phyloP scores from a whole-genome alignment of 2,329 filamentous ascomycete genomes.

The Thelonectria rubi region DNA sequence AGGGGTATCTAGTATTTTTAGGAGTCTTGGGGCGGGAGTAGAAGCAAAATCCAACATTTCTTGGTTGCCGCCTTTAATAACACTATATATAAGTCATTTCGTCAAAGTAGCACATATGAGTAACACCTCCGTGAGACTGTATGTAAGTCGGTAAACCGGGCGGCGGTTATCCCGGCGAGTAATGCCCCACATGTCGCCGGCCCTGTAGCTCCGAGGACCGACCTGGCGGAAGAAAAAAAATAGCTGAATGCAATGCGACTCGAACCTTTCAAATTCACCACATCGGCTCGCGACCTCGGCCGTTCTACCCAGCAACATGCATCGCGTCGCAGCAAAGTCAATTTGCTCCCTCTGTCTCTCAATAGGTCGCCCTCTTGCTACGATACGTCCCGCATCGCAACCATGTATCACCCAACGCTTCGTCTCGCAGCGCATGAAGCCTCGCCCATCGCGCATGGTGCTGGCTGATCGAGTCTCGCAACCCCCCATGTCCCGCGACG shows the following conservation, averaged over 20 bases:
- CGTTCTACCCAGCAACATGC: slow-evolving; percentile 31
- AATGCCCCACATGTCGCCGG: background rate
- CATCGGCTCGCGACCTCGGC: slow-evolving; percentile 8
- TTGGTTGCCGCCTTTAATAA: too few species aligned
- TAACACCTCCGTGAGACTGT: background rate
- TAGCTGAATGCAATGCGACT: background rate
- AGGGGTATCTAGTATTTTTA: too few species aligned
- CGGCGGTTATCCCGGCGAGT: background rate
- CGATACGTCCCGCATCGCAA: slow-evolving; percentile 34
- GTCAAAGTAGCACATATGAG: too few species aligned
- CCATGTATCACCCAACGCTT: slow-evolving; percentile 50
- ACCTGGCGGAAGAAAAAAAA: background rate
- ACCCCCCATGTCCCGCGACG: slow-evolving; percentile 47
- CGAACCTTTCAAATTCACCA: slow-evolving; percentile 13
- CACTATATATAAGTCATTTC: too few species aligned
- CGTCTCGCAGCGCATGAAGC: slow-evolving; percentile 47
- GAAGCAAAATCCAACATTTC: too few species aligned
- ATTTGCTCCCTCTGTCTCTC: slow-evolving; percentile 40
- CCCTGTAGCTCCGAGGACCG: background rate
- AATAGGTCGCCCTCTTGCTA: slow-evolving; percentile 25
- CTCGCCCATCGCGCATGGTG: slow-evolving; percentile 65
- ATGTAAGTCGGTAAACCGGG: background rate
- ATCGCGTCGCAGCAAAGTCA: slow-evolving; percentile 34
- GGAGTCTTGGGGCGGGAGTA: background rate
- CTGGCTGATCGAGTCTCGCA: slow-evolving; percentile 63